Evolutionary conservation across 2,329 filamentous ascomycete species (phyloP).

Genomic region (Madurella mycetomatis): DNA sequence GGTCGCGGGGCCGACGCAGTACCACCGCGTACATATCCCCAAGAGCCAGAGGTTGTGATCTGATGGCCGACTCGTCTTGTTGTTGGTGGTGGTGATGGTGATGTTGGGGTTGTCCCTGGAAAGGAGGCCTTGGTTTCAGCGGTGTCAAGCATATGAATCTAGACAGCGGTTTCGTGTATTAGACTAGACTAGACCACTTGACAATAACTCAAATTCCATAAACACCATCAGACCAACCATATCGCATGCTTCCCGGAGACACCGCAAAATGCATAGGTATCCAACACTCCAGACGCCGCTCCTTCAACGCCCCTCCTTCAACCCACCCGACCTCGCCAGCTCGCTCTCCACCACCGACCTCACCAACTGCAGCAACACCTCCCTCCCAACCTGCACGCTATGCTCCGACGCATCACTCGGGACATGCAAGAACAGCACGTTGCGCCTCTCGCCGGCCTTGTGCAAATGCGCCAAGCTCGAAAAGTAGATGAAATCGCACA

Average conservation of each 20-base stretch:
- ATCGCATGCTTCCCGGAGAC: neutral
- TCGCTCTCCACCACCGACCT: conserved; percentile 53
- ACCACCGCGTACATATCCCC: conserved; percentile 32
- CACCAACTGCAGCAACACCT: conserved; percentile 51
- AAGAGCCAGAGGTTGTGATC: too few relatives aligned
- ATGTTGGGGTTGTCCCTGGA: too few relatives aligned
- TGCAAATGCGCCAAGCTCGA: conserved; percentile 58
- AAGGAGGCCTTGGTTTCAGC: neutral
- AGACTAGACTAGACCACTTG: neutral
- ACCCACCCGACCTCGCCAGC: conserved; percentile 22
- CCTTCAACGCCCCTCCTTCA: conserved; percentile 1
- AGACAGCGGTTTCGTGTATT: too few relatives aligned
- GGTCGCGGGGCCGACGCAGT: conserved; percentile 69
- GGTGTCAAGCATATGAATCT: too few relatives aligned
- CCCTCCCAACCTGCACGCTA: conserved; percentile 45
- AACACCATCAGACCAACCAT: neutral
- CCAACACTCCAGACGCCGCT: neutral
- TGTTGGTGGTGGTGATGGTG: too few relatives aligned
- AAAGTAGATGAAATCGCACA: conserved; percentile 78
- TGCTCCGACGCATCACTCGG: conserved; percentile 54
- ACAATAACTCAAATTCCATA: neutral
- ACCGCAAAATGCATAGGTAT: neutral
- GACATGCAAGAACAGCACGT: conserved; percentile 69
- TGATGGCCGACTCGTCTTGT: too few relatives aligned
- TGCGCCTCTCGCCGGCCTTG: conserved; percentile 42